phyloP scores from a whole-genome alignment of 345 rosid genomes.

The Noccaea bulbosa region DNA sequence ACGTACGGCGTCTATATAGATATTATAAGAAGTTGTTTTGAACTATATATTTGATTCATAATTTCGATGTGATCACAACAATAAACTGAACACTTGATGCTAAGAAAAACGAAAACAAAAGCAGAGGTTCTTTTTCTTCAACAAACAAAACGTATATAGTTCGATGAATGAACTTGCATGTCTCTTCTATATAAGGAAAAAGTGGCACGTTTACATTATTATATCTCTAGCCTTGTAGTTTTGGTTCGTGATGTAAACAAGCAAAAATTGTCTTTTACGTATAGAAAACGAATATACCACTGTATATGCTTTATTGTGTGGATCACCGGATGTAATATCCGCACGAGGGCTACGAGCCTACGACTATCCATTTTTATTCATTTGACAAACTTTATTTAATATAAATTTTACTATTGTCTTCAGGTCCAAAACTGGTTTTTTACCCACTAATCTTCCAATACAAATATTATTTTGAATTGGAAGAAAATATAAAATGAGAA shows the following conservation, averaged over 20 bases:
- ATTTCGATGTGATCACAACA: no score
- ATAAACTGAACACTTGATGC: no score
- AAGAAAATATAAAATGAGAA: neutral
- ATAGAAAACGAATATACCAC: conserved; percentile 38
- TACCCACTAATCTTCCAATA: neutral
- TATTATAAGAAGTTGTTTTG: no score
- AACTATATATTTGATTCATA: no score
- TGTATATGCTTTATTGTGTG: conserved; percentile 24
- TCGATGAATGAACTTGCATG: conserved; percentile 21
- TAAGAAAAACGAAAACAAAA: neutral
- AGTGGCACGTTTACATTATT: neutral
- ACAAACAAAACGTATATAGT: neutral
- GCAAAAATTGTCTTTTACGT: conserved; percentile 9
- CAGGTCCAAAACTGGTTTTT: neutral
- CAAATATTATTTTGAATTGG: neutral
- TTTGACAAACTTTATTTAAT: neutral
- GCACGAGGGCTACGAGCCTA: neutral
- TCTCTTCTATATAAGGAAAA: neutral
- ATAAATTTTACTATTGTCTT: neutral
- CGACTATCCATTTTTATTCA: neutral
- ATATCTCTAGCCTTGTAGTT: neutral
- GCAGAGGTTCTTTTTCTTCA: neutral
- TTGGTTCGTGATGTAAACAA: conserved; percentile 14
- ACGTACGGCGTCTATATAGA: no score
- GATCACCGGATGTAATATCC: conserved; percentile 28